Evolutionary conservation across 1,284 basidiomycete genomes (phyloP), one percentile per base, ranked within the genome.

Genomic region (Apiotrichum sp.): DNA sequence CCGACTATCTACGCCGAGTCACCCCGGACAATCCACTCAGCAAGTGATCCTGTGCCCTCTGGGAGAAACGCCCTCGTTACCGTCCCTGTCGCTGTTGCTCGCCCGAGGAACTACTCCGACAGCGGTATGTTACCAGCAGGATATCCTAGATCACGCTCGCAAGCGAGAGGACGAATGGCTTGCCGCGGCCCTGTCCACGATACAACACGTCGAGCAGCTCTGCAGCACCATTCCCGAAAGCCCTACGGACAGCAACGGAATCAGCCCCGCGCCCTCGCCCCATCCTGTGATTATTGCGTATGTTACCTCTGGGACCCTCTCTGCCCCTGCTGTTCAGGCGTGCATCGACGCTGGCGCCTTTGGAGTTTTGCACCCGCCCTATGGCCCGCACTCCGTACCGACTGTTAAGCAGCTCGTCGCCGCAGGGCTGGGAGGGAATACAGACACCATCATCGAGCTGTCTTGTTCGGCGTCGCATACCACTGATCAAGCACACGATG

Each of bases 111-210:
- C 73, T 0, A 75, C 75, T 0, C 72, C 75, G 0, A 66, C 71
- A 1, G 75, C 75, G 3, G 74, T 77, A 6, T 75, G 72, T 52
- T 77, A 74, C 59, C 75, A 77, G 56, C 73, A 77, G 50, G 75
- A 75, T 53, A 34, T 75, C 4, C 57, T 77, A 7, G 71, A 75
- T 13, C 62, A 72, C 7, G 75, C 73, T 0, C 62, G 63, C 38
- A 58, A 68, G 38, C 63, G 67, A 0, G 75, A 75, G 54, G 68
- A 72, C 7, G 69, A 72, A 45, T 77, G 74, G 73, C 57, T 77
- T 2, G 64, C 68, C 4, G 58, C 61, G 3, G 73, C 71, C 1
- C 39, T 72, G 10, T 59, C 65, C 8, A 68, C 67, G 49, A 71
- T 75, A n/a, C 55, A 54, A 29, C 46, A 58, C 3, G 62, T 72